Conservation (phyloP, 2,329 filamentous ascomycete species). For the Chalara sp. region DNA sequence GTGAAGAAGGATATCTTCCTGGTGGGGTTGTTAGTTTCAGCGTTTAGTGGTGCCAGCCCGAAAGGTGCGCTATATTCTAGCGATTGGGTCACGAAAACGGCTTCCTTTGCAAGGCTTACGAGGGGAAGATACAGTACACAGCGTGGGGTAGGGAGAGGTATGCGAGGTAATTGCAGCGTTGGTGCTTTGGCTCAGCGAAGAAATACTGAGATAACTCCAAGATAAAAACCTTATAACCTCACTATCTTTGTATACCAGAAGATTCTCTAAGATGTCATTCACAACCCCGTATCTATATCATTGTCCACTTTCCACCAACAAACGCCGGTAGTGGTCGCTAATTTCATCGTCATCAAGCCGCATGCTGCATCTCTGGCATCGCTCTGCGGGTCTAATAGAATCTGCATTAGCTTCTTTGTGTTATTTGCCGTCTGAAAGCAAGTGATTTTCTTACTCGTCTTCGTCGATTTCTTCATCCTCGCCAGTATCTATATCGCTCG, state of each 20-base stretch:
- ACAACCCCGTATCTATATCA: background rate
- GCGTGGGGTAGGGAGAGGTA: too few species aligned
- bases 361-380: conserved; percentile 3
- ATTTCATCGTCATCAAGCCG: background rate
- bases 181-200: background rate
- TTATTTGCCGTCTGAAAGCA: conserved; percentile 1
- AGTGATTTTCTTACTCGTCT: background rate
- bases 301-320: background rate
- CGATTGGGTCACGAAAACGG: too few species aligned
- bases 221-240: background rate
- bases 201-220: background rate
- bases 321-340: conserved; percentile 1
- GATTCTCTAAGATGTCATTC: background rate
- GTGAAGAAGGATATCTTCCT: too few species aligned
- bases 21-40: too few species aligned
- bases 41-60: too few species aligned
- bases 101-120: too few species aligned
- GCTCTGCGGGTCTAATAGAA: background rate
- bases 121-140: too few species aligned
- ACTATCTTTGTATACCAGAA: background rate
- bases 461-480: background rate
- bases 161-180: too few species aligned
- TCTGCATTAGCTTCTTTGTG: background rate
- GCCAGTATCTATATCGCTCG: background rate
- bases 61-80: too few species aligned